Conservation (phyloP, 2,329 filamentous ascomycete species). For the Aureobasidium leucospermi region DNA sequence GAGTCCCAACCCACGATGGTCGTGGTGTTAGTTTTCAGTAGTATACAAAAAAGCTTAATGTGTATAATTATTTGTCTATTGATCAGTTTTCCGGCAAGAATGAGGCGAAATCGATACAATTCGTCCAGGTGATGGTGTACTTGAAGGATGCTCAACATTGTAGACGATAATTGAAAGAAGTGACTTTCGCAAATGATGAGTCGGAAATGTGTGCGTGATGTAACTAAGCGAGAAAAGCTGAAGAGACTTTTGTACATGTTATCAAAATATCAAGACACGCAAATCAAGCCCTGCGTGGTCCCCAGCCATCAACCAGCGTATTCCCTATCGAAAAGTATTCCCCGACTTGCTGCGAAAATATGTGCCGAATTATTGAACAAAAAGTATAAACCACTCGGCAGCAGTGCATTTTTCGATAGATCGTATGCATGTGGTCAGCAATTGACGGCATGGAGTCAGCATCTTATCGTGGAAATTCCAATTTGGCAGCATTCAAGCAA, state of each 20-base stretch:
- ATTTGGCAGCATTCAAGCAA: no score
- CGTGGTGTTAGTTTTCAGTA: not conserved
- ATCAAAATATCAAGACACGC: no score
- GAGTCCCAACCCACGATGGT: slow-evolving; percentile 2
- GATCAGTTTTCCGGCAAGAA: no score
- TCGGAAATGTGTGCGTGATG: not conserved
- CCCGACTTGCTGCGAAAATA: no score
- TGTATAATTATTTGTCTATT: not conserved
- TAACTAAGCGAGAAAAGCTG: not conserved
- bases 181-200: not conserved
- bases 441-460: not conserved
- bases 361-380: no score
- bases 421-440: not conserved
- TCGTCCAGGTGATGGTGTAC: no score
- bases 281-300: not conserved
- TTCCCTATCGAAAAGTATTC: no score
- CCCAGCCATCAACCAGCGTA: no score
- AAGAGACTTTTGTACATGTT: no score
- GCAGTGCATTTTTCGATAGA: not conserved
- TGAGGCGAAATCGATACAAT: not conserved
- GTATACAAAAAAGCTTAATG: not conserved
- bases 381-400: not conserved
- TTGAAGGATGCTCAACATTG: not conserved
- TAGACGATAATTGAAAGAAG: not conserved
- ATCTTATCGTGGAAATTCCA: not conserved